Conservation (phyloP, 768 basidiomycete species). For the Mycena belliarum region DNA sequence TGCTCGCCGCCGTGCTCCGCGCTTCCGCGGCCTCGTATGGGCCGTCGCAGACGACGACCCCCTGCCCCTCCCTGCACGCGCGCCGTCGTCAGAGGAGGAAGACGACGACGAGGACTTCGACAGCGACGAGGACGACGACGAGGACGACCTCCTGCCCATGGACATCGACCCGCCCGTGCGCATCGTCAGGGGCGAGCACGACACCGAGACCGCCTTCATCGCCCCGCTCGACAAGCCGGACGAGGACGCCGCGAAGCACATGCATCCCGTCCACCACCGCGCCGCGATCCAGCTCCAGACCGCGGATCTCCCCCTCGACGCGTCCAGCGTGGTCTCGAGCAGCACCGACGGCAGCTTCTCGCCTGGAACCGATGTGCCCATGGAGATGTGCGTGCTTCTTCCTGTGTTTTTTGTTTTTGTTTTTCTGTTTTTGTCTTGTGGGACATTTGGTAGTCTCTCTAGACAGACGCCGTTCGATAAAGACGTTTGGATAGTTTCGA, state of each 20-base stretch:
- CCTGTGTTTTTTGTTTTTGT: neutral
- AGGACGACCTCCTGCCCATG: slow-evolving; percentile 12
- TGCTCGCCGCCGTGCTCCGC: slow-evolving; percentile 31
- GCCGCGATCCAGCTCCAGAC: neutral
- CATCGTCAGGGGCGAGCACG: slow-evolving; percentile 1
- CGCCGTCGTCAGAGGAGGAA: slow-evolving; percentile 6
- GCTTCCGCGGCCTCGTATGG: slow-evolving; percentile 79
- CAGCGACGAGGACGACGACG: slow-evolving; percentile 10
- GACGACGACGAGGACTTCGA: slow-evolving; percentile 27
- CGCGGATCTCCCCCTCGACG: neutral
- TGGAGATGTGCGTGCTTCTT: slow-evolving; percentile 1
- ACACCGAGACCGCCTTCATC: neutral
- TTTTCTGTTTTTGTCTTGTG: too few relatives aligned
- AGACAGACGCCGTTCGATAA: too few relatives aligned
- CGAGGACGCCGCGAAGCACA: slow-evolving; percentile 44
- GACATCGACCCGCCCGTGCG: slow-evolving; percentile 19
- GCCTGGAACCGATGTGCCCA: neutral
- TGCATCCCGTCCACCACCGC: slow-evolving; percentile 54
- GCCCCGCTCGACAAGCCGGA: slow-evolving; percentile 21
- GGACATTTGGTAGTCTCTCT: too few relatives aligned
- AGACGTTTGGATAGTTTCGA: too few relatives aligned
- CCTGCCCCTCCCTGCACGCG: neutral
- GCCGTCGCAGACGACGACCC: slow-evolving; percentile 77
- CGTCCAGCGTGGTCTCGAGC: neutral
- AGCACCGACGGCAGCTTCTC: neutral